Percentiles rank a stretch among this genome's conserved stretches.
phyloP scores from a whole-genome alignment of 768 basidiomycete genomes.

The Symmetrospora coprosmae region DNA sequence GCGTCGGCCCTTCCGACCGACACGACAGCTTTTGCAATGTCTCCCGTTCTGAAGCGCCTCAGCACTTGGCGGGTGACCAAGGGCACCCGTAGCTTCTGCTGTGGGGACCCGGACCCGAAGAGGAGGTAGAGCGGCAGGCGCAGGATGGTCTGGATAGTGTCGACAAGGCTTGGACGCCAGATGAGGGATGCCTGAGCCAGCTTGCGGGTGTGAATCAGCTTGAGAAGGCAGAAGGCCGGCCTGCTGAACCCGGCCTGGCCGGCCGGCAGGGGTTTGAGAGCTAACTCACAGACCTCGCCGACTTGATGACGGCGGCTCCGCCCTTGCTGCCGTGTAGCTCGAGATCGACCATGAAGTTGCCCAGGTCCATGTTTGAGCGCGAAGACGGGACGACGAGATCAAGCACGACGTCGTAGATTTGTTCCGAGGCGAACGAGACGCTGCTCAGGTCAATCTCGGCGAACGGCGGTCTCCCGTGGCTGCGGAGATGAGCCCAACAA shows the following conservation, averaged over 20 bases:
- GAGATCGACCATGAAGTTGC: constrained; percentile 24
- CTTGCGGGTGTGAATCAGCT: background rate
- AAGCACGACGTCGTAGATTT: constrained; percentile 16
- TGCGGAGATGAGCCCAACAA: background rate
- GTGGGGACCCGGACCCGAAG: background rate
- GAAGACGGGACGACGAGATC: constrained; percentile 14
- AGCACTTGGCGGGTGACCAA: background rate
- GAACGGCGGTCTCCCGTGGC: constrained; percentile 11
- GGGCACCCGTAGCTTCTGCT: constrained; percentile 3
- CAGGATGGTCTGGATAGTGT: background rate
- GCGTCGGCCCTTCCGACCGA: constrained; percentile 9
- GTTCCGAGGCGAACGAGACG: background rate
- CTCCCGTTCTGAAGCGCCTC: background rate
- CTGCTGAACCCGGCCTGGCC: background rate
- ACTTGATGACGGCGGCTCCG: background rate
- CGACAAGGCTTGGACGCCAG: background rate
- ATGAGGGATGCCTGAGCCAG: constrained; percentile 10
- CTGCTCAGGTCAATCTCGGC: background rate
- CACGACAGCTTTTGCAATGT: background rate
- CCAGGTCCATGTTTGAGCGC: constrained; percentile 14
- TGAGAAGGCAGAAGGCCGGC: background rate
- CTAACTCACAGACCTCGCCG: constrained; percentile 6
- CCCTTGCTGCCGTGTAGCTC: background rate
- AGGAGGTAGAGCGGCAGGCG: constrained; percentile 2
- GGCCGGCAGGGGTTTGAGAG: background rate